Evolutionary conservation across 148 eudicot species (phyloP).

Genomic region (Fallopia convolvulus): DNA sequence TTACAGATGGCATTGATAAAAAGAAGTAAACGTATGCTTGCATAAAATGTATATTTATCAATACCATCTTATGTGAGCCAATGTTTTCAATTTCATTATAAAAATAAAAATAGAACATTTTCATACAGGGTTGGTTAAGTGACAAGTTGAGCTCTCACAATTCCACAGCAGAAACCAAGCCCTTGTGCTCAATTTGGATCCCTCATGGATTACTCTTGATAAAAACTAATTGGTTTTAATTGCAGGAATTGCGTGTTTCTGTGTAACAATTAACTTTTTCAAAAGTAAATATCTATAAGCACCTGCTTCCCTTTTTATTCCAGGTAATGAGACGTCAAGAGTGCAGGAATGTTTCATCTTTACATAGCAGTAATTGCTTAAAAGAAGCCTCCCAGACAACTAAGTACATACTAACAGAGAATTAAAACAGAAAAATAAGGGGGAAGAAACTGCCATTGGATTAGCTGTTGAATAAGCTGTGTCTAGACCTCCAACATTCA

Average conservation of each 20-base stretch:
- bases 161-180: neutral
- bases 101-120: neutral
- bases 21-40: neutral
- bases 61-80: neutral
- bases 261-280: no score
- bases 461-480: slow-evolving; percentile 7
- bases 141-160: neutral
- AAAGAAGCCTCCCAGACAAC: neutral
- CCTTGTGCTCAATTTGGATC: neutral
- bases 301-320: neutral
- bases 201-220: neutral
- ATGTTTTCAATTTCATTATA: neutral
- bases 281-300: neutral
- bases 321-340: neutral
- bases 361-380: neutral
- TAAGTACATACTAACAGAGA: neutral
- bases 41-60: neutral
- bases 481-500: slow-evolving; percentile 31
- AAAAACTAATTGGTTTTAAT: neutral
- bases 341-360: slow-evolving; percentile 7
- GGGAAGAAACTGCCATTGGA: neutral
- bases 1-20: neutral
- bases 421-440: neutral
- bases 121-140: neutral
- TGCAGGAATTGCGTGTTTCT: no score